Base-by-base conservation (phyloP, 768 basidiomycete genomes). In the Asterophora parasitica region DNA sequence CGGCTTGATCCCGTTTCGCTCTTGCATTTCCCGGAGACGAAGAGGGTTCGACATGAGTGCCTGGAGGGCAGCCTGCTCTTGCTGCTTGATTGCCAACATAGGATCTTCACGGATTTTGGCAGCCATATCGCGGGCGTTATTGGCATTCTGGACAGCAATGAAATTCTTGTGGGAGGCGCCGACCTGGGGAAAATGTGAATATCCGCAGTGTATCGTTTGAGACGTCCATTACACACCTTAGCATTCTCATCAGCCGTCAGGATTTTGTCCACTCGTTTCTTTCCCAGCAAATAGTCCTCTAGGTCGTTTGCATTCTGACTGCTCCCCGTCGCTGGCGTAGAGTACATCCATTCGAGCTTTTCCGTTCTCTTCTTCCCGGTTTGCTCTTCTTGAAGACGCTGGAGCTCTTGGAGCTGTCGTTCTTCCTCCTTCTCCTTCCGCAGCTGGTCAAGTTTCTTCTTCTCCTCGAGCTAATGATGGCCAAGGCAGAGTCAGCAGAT, bases 281-380 rank as follows among this genome's bases (percentile, higher is more conserved):
- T 98, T 19, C 96, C 96, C 26, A 99, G 76, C 1, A 99, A 71
- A 65, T 99, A 99, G 58, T 94, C 92, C 71, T 99, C 96, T 56
- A 98, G 66, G 52, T 98, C 95, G 57, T 92, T 95, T 27, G 86
- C 65, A 61, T 92, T 93, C 57, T 88, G 81, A 44, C 72, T 85
- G 51, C 76, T 85, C n/a, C 94, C 94, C 3, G 87, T 84, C 1
- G 92, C 91, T 4, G 96, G 96, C 1, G 95, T 96, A n/a, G 95
- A 75, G 70, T 98, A 99, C 92, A 99, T 95, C 96, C 96, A 99
- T 64, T 99, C 96, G 41, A 99, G 65, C 63, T 92, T 92, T 68
- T 97, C 94, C 43, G 86, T 82, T 54, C 90, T 74, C 69, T 94
- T 96, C 74, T 87, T 92, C 28, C 95, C 95, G 8, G 95, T 97